phyloP scores from a whole-genome alignment of 1,139 yeast species.

The Blastobotrys persicus region DNA sequence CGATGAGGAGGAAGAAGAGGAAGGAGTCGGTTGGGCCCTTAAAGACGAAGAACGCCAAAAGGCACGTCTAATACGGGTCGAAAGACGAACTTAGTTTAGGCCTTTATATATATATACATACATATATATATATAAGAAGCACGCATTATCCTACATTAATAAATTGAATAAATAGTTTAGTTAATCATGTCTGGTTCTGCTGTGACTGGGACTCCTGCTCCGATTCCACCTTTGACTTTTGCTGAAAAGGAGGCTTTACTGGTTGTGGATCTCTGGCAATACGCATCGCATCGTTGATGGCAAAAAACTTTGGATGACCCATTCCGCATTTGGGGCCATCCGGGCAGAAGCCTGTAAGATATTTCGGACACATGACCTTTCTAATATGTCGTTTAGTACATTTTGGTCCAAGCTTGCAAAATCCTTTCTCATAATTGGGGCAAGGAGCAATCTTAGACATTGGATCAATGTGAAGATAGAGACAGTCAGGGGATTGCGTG shows the following conservation, averaged over 20 bases:
- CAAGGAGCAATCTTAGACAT: constrained; percentile 85
- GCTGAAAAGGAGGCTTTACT: constrained; percentile 13
- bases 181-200: not conserved
- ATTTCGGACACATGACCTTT: constrained; percentile 75
- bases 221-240: not conserved
- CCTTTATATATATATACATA: no score
- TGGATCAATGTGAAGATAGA: constrained; percentile 89
- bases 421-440: constrained; percentile 78
- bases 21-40: constrained; percentile 73
- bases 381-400: constrained; percentile 83
- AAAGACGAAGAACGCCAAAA: constrained; percentile 70
- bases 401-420: constrained; percentile 88
- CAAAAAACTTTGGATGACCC: constrained; percentile 44
- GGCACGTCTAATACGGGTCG: constrained; percentile 41
- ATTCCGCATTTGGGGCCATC: constrained; percentile 43
- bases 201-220: not conserved
- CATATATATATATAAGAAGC: no score
- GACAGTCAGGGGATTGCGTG: constrained; percentile 92
- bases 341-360: constrained; percentile 92
- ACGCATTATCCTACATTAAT: no score
- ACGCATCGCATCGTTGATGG: constrained; percentile 40
- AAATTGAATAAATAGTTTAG: not conserved
- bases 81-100: constrained; percentile 12
- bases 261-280: constrained; percentile 35
- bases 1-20: constrained; percentile 72